Evolutionary conservation across 352 stramenopile genomes (phyloP).

Genomic region (Pythium chondricola): DNA sequence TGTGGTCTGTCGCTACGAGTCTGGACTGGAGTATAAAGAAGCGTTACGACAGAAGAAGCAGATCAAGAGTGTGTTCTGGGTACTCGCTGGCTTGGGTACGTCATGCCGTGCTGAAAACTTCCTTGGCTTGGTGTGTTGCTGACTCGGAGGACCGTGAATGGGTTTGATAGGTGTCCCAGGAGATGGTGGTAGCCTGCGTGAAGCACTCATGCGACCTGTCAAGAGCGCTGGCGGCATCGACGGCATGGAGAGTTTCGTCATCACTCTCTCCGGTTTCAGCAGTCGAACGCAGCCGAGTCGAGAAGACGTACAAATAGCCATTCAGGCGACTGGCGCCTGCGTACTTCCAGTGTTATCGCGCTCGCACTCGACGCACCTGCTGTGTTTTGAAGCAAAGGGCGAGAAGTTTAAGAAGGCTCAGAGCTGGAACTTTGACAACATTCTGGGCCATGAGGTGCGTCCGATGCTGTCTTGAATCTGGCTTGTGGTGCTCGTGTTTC

Average conservation of each 20-base stretch:
- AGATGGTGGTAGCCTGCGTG: constrained; percentile 19
- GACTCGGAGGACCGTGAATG: neutral
- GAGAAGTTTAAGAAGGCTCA: constrained; percentile 85
- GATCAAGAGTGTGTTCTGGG: constrained; percentile 78
- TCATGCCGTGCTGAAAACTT: too few relatives aligned
- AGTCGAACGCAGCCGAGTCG: constrained; percentile 66
- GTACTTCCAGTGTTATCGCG: constrained; percentile 77
- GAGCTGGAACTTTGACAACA: constrained; percentile 76
- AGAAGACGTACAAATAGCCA: constrained; percentile 80
- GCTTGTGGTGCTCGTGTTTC: too few relatives aligned
- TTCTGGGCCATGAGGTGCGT: constrained; percentile 74
- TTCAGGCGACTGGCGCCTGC: constrained; percentile 77
- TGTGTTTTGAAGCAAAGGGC: constrained; percentile 69
- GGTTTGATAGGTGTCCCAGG: constrained; percentile 7
- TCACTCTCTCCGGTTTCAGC: constrained; percentile 81
- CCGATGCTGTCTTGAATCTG: too few relatives aligned
- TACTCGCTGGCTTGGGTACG: constrained; percentile 40
- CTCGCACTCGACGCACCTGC: constrained; percentile 75
- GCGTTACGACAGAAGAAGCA: constrained; percentile 62
- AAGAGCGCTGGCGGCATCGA: constrained; percentile 56
- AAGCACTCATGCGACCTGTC: constrained; percentile 55
- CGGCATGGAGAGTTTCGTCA: constrained; percentile 75
- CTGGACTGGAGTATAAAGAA: constrained; percentile 77
- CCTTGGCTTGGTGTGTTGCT: too few relatives aligned
- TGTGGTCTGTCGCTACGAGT: constrained; percentile 75